Evolutionary conservation across 108 stramenopile genomes (phyloP), one percentile per base, ranked within the genome.

Genomic region (Skeletonema menzelii): DNA sequence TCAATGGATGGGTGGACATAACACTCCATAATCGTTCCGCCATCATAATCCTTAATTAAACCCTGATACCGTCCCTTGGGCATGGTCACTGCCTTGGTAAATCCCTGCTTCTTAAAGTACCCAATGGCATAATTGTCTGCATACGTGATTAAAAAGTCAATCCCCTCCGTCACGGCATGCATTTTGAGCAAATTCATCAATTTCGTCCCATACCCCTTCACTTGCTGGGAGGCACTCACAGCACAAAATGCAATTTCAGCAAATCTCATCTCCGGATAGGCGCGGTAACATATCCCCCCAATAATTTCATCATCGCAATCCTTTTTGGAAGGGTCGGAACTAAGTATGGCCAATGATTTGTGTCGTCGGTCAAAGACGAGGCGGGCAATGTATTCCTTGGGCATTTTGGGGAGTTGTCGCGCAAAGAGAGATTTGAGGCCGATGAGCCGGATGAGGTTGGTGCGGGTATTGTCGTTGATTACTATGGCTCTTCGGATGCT

Each of bases 371-470:
- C 99, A 72, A 99, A 96, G 19, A 99, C 97, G 34, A 99, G 87
- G 3, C 98, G 86, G 12, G 97, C 97, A 76, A 99, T 99, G 82
- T 99, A 98, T 22, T 90, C 91, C 62, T 84, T 83, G 22, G 97
- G 98, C 98, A 99, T 99, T 85, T 98, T 99, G 58, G 99, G 99
- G 11, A 99, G 85, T 72, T 99, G 98, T 75, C 88, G 84, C n/a
- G 93, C 75, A 72, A 99, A 98, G 22, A 99, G 90, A 20, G 94
- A 92, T 75, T 98, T 98, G 40, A 97, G 91, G 3, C 88, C 92
- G 20, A 97, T 87, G 37, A 99, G 85, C 60, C 91, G 91, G 62
- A 93, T 88, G 30, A 96, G 79, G 44, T 82, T 81, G 31, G 90
- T 84, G 3, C 83, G 85, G 15, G 74, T 76, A 19, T 94, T 94